These are phyloP conservation scores for Carpinus viminea DNA, from an alignment of 306 rosid genomes.

Conservation along the genomic window DNA sequence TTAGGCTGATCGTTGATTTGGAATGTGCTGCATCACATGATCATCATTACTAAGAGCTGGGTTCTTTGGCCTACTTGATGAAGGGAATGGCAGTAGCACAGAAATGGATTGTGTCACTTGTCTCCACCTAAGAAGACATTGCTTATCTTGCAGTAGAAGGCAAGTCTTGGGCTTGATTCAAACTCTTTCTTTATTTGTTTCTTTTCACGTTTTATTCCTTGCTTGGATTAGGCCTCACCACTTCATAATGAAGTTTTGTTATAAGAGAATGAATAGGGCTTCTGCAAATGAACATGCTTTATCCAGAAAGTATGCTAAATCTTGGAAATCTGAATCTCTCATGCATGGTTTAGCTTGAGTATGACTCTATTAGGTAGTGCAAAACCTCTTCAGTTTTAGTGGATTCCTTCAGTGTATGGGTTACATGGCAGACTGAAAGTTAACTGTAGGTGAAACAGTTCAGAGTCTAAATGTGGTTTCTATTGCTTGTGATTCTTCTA, in stretches of 20 bases:
- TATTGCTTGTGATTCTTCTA: too few species aligned
- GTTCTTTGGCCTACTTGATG: neutral
- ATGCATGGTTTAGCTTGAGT: neutral
- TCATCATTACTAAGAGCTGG: neutral
- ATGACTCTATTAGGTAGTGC: neutral
- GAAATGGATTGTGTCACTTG: neutral
- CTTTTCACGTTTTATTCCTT: neutral
- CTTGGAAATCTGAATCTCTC: neutral
- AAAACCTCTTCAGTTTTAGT: neutral
- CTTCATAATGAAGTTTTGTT: neutral
- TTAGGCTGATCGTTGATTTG: neutral
- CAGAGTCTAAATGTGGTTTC: neutral
- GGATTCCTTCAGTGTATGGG: neutral
- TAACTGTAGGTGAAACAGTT: neutral
- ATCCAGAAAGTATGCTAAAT: neutral
- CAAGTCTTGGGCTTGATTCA: neutral
- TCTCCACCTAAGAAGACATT: neutral
- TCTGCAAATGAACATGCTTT: neutral
- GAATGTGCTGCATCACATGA: neutral
- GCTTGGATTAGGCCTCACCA: neutral
- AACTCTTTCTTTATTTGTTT: neutral
- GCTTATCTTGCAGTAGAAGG: neutral
- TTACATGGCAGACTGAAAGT: neutral
- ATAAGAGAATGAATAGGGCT: neutral
- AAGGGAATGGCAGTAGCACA: neutral